Evolutionary conservation across 768 basidiomycete species (phyloP), one percentile per base, ranked within the genome.

Genomic region (Phylloporus arenicola): DNA sequence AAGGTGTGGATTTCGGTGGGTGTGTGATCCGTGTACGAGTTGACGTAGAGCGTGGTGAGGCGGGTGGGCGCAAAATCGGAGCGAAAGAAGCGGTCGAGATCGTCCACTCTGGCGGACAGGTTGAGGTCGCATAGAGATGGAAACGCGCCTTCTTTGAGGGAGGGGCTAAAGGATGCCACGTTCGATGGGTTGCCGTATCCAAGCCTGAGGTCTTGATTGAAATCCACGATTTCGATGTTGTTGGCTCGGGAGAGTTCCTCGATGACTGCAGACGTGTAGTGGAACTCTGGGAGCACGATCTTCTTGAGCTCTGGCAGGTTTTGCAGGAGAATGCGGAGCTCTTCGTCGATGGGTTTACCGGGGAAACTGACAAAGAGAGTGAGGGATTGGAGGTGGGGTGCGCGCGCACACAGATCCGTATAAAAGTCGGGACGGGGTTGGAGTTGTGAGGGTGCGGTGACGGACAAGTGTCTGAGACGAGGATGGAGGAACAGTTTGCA

Each of bases 401-500:
- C 79, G 2, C 82, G 73, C 4, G 73, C 63, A 4, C 68, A 66
- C 11, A 83, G 55, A 42, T 75, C 71, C 38, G 68, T 56, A 42
- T 71, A 72, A 47, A 69, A 39, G 47, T 52, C 52, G 7, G 46
- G 39, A 22, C 56, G 41, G 38, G 48, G 51, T 37, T 43, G 13
- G 2, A 34, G 16, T 4, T 62, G 52, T 16, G 60, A 62, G 16
- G 55, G 67, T 31, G 60, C 65, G 44, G 53, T 72, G 64, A 51
- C 69, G 31, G 57, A 43, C 45, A 75, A 68, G 35, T 67, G 52
- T 53, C 70, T 78, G 50, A 86, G 67, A 42, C 71, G 72, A 30
- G 67, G 63, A 58, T 82, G 79, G 74, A 85, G 81, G 64, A 85
- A 84, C 47, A 83, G 58, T 22, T 79, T 72, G 40, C 72, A 68